A percentile compares a stretch with the other conserved stretches of the same genome.
phyloP scores from a whole-genome alignment of 2,329 filamentous ascomycete species.

The Cadophora luteo-olivacea region DNA sequence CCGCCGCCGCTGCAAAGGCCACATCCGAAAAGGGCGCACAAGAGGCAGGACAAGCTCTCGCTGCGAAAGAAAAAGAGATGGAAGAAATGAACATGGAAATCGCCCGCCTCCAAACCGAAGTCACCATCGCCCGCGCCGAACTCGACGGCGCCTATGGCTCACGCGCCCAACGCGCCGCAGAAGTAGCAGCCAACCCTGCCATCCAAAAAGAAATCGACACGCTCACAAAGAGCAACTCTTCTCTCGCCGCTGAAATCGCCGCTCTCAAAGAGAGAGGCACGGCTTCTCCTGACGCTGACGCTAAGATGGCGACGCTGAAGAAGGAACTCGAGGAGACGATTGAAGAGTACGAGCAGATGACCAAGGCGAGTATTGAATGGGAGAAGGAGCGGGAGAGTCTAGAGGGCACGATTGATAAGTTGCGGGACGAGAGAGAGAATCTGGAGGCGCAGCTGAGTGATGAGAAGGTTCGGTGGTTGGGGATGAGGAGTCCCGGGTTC shows the following conservation, averaged over 20 bases:
- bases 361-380: constrained; percentile 71
- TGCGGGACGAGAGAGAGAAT: constrained; percentile 67
- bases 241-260: constrained; percentile 40
- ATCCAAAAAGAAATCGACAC: constrained; percentile 66
- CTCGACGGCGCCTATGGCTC: constrained; percentile 93
- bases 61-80: constrained; percentile 55
- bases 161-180: constrained; percentile 71
- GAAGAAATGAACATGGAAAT: constrained; percentile 66
- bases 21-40: constrained; percentile 31
- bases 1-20: constrained; percentile 36
- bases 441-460: constrained; percentile 70
- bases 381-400: constrained; percentile 73
- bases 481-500: constrained; percentile 60
- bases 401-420: constrained; percentile 66
- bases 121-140: constrained; percentile 90
- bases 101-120: constrained; percentile 73
- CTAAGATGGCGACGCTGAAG: constrained; percentile 59
- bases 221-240: constrained; percentile 53
- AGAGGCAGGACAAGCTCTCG: constrained; percentile 34
- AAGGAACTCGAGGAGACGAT: constrained; percentile 72
- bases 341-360: constrained; percentile 73
- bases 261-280: constrained; percentile 31
- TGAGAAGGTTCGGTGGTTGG: constrained; percentile 71
- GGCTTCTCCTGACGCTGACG: constrained; percentile 31
- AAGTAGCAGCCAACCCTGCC: constrained; percentile 62